Evolutionary conservation across 140 eudicot species (phyloP).

Genomic region (Stevia rebaudiana): DNA sequence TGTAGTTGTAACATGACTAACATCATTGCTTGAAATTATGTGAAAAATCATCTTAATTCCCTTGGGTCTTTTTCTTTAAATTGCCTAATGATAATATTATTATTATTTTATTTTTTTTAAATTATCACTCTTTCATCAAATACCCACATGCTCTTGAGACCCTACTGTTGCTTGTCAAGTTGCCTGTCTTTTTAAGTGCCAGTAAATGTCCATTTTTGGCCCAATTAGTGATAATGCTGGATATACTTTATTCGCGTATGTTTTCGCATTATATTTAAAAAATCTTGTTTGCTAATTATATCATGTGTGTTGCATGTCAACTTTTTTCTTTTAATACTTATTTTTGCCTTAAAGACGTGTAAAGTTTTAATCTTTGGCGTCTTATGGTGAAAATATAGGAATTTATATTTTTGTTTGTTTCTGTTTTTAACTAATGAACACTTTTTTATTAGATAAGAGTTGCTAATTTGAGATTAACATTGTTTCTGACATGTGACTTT

Average conservation of each 20-base stretch:
- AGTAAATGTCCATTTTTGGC: constrained; percentile 18
- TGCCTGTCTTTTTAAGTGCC: constrained; percentile 21
- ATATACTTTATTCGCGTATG: not conserved
- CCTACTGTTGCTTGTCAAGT: constrained; percentile 7
- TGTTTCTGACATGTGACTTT: not conserved
- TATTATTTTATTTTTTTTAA: too few species aligned
- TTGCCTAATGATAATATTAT: not conserved
- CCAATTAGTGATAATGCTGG: constrained; percentile 1
- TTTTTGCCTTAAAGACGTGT: not conserved
- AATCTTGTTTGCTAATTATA: not conserved
- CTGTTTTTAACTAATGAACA: not conserved
- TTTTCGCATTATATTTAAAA: constrained; percentile 9
- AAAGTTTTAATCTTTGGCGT: not conserved
- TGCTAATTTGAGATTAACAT: not conserved
- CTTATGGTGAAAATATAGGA: not conserved
- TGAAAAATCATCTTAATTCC: not conserved
- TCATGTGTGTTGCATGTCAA: not conserved
- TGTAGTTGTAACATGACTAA: not conserved
- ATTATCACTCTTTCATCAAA: constrained; percentile 4
- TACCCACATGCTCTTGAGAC: constrained; percentile 5
- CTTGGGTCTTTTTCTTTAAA: not conserved
- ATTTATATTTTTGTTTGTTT: not conserved
- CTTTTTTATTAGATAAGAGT: not conserved
- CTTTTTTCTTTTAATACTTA: not conserved
- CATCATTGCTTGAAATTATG: not conserved